Base-by-base conservation (phyloP, 73 alveolate species). In the Blepharisma stoltei region DNA sequence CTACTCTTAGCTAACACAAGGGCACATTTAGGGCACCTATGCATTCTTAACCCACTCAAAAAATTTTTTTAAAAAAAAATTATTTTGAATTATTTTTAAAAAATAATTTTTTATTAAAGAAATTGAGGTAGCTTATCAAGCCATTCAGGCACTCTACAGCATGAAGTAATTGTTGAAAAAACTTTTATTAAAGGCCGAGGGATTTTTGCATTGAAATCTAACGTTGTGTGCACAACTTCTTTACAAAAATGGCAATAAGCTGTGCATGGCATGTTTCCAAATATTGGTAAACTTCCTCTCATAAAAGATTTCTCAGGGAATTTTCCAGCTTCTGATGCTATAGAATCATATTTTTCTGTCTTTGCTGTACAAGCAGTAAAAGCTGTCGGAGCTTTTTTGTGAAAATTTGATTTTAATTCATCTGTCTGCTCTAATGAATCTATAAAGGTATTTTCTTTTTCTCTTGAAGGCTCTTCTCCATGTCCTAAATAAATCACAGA, bases 91-190 rank as follows among this genome's bases (percentile, higher is more conserved):
- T n/a, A n/a, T n/a, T n/a, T n/a, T n/a, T n/a, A n/a, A n/a, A n/a
- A n/a, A n/a, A n/a, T n/a, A n/a, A n/a, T n/a, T n/a, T n/a, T n/a
- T n/a, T n/a, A n/a, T n/a, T n/a, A n/a, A n/a, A n/a, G n/a, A n/a
- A n/a, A n/a, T n/a, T n/a, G n/a, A n/a, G n/a, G n/a, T n/a, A 52
- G n/a, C n/a, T 52, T 20, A 52, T 52, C 23, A 52, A 52, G n/a
- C 66, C 66, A 52, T 20, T 14, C 23, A 11, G 66, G 66, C 66
- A 52, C 66, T 52, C 23, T 11, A 20, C 66, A 52, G 23, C 66
- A 52, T 14, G 66, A 52, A 14, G 23, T 52, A 52, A 52, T 52
- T 20, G 66, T 52, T 20, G 66, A 52, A 52, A 52, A 52, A 52
- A 52, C 66, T 14, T 52, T 52, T 20, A 52, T 14, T 52, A 52